Evolutionary conservation across 495 filamentous ascomycete species (phyloP), one percentile per base, ranked within the genome.

Genomic region (Penicillium parvum): DNA sequence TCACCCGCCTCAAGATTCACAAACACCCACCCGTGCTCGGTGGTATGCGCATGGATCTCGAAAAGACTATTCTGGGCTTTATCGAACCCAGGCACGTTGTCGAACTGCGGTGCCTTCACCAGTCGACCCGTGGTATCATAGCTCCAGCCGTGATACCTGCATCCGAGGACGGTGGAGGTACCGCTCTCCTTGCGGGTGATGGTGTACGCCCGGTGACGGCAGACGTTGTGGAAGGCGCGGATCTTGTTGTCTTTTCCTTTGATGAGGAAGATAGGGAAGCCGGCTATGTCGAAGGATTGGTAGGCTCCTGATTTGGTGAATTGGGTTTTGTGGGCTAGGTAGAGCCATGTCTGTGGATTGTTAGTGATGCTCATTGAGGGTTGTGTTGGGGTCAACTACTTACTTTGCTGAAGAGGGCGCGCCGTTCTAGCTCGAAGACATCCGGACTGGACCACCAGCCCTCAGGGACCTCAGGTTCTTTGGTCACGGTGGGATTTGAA

Each of bases 61-160:
- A 75, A 78, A 6, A 79, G 55, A 5, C 69, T 58, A 32, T 81
- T 79, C 44, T 72, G 49, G 4, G 52, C 54, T 47, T 72, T 80
- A 32, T 80, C 72, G 51, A 84, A 83, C 12, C 71, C 76, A 11
- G 63, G 54, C 3, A 81, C 49, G 9, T 66, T 63, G 14, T 81
- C 69, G 38, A 79, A 84, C 21, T 74, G 66, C 1, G 80, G 78
- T 2, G 80, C 78, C 55, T 81, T 80, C 32, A 77, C 69, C 27
- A 83, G 57, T 23, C 72, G 66, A 12, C 80, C 78, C 29, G 56
- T 66, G 4, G 71, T 67, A 40, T 76, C 72, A 45, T 82, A 82
- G 26, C 71, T 75, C 79, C 80, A 84, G 17, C 79, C 78, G 55
- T 84, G 80, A 47, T 82, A 84, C 30, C 73, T 65, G 56, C 78